Conservation (phyloP, 371 early-diverging fungal species). For the Capillidium rhysosporum region DNA sequence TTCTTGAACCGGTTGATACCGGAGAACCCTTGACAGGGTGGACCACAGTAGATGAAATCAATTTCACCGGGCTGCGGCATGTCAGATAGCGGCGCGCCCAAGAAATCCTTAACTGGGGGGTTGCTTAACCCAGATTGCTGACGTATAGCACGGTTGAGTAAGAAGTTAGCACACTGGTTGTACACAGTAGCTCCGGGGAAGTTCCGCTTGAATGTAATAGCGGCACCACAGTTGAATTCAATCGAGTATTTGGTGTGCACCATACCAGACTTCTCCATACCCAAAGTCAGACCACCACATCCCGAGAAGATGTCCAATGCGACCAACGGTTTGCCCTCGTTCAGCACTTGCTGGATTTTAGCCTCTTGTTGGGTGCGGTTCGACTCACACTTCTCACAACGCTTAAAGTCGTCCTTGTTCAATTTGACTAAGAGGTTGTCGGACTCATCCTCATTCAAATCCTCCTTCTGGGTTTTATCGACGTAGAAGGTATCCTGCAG, state of each 20-base stretch:
- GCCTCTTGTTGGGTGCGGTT: conserved; percentile 6
- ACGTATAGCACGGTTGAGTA: conserved; percentile 27
- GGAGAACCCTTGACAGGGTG: conserved; percentile 45
- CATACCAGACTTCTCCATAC: conserved; percentile 26
- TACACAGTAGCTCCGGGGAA: conserved; percentile 27
- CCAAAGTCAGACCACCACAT: conserved; percentile 36
- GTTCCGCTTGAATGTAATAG: conserved; percentile 30
- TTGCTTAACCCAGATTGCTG: conserved; percentile 12
- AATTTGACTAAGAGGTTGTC: background rate
- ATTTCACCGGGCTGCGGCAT: conserved; percentile 33
- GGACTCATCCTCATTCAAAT: background rate
- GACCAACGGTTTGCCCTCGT: conserved; percentile 12
- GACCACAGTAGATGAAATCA: conserved; percentile 43
- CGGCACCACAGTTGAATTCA: conserved; percentile 28
- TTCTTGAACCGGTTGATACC: conserved; percentile 27
- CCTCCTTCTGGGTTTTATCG: conserved; percentile 6
- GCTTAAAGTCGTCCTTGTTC: background rate
- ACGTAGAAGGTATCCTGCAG: conserved; percentile 19
- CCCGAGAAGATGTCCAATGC: conserved; percentile 41
- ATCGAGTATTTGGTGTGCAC: conserved; percentile 30
- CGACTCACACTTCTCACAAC: conserved; percentile 14
- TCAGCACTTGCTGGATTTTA: background rate
- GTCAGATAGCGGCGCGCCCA: conserved; percentile 15
- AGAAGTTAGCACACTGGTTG: conserved; percentile 29
- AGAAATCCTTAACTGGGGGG: conserved; percentile 14